Evolutionary conservation across 257 asterid genomes (phyloP).

Genomic region (Fraxinus excelsior): DNA sequence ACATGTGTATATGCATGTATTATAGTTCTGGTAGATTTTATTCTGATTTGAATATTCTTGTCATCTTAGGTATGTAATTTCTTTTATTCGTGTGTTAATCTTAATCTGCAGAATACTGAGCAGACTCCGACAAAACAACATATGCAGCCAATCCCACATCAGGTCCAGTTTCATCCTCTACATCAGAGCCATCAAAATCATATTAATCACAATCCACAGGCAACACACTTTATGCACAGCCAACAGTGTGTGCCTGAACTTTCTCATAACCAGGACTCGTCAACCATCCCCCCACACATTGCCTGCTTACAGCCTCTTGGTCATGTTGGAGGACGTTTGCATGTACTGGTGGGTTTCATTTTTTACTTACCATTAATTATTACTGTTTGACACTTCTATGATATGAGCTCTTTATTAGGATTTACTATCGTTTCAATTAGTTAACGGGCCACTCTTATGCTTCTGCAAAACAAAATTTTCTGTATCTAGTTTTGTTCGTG

Average conservation of each 20-base stretch:
- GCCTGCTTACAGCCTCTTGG: conserved; percentile 70
- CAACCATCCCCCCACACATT: conserved; percentile 64
- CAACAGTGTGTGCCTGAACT: conserved; percentile 82
- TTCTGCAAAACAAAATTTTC: neutral
- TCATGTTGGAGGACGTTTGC: conserved; percentile 80
- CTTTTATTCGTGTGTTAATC: conserved; percentile 7
- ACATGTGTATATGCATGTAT: neutral
- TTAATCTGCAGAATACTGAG: conserved; percentile 48
- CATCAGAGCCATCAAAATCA: conserved; percentile 68
- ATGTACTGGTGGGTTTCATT: conserved; percentile 56
- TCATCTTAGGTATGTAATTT: neutral
- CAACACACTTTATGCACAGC: conserved; percentile 61
- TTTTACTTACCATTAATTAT: neutral
- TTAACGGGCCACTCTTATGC: neutral
- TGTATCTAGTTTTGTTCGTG: neutral
- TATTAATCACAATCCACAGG: conserved; percentile 61
- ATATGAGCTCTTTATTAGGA: neutral
- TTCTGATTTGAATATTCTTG: neutral
- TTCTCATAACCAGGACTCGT: conserved; percentile 70
- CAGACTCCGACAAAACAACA: conserved; percentile 70
- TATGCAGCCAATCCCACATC: conserved; percentile 61
- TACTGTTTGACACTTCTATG: neutral
- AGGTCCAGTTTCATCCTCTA: conserved; percentile 64
- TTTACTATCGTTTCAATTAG: neutral
- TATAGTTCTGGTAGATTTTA: neutral